Evolutionary conservation across 2,329 filamentous ascomycete genomes (phyloP), one percentile per base, ranked within the genome.

Genomic region (Grosmannia serpens): DNA sequence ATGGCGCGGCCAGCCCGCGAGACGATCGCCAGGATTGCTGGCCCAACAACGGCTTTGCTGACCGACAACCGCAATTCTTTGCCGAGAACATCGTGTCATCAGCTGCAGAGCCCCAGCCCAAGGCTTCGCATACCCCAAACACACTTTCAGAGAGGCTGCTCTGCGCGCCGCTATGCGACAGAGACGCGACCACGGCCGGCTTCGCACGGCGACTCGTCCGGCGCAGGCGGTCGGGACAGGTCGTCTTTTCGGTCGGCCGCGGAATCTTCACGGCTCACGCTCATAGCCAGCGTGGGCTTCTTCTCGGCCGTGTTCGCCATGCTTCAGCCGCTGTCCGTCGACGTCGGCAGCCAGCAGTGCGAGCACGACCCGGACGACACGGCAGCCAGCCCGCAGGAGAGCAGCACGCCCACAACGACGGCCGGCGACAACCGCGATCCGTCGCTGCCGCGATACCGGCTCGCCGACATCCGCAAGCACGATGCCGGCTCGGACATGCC

Each of bases 401-500:
- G 5, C 27, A 33, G 38, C 11, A 13, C 15, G 33, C 33, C 6
- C 33, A 15, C 3, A 17, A 22, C 17, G 2, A 50, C 59, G 24
- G 44, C 51, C 4, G 41, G 29, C 29, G 64, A 66, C 29, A 33
- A 35, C 54, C 62, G 64, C 31, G 64, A 66, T 44, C 64, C 64
- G 4, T 60, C 60, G 0, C 59, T 64, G 22, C 64, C 64, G 9
- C 64, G 64, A 1, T 63, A 61, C 54, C 64, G 64, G 3, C 61
- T 66, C 15, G 58, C 60, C 47, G 64, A 66, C 57, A 58, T 66
- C 26, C 64, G 64, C 33, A 54, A 59, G 26, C 64, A 66, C 52
- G 62, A 62, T 38, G 60, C 57, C 11, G 11, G 33, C 8, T 65
- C 64, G 15, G 59, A 44, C 22, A 50, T 53, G 11, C 83, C 83